These are phyloP conservation scores for Colletotrichum endophyticum DNA, from an alignment of 2,329 filamentous ascomycete genomes.

Conservation along the genomic window DNA sequence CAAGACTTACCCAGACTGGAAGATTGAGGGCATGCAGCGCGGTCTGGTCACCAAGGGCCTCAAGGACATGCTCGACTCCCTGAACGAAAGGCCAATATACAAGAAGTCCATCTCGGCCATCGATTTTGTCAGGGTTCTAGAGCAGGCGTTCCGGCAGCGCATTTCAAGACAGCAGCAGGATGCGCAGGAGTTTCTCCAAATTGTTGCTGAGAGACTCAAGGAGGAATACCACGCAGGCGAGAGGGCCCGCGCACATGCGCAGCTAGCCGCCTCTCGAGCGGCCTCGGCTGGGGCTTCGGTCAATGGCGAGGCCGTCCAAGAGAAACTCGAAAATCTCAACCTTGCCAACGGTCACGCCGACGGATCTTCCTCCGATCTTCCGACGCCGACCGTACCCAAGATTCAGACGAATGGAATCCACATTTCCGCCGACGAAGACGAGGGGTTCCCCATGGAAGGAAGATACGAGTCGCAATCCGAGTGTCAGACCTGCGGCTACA, in stretches of 20 bases:
- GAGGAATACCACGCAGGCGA: conserved; percentile 92
- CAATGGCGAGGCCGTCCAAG: conserved; percentile 28
- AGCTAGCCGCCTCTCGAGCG: conserved; percentile 28
- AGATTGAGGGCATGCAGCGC: conserved; percentile 72
- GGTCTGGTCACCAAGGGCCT: conserved; percentile 85
- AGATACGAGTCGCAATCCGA: conserved; percentile 93
- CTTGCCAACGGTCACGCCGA: conserved; percentile 12
- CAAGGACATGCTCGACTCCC: conserved; percentile 88
- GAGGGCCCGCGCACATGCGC: conserved; percentile 69
- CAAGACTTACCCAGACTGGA: conserved; percentile 59
- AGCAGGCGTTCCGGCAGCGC: conserved; percentile 84
- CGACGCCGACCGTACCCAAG: conserved; percentile 12
- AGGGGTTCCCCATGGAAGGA: conserved; percentile 89
- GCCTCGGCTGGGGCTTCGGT: conserved; percentile 10
- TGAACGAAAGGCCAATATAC: conserved; percentile 93
- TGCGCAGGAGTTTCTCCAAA: conserved; percentile 95
- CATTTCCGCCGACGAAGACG: conserved; percentile 21
- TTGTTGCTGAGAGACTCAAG: conserved; percentile 88
- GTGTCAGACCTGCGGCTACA: conserved; percentile 88
- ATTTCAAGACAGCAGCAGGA: conserved; percentile 97
- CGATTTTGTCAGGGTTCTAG: conserved; percentile 83
- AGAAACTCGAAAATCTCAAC: conserved; percentile 33
- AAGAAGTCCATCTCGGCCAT: conserved; percentile 91
- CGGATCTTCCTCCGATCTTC: conserved; percentile 10
- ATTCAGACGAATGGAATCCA: conserved; percentile 17